Conservation (phyloP, 2,329 filamentous ascomycete genomes). For the Cryphonectria radicalis region DNA sequence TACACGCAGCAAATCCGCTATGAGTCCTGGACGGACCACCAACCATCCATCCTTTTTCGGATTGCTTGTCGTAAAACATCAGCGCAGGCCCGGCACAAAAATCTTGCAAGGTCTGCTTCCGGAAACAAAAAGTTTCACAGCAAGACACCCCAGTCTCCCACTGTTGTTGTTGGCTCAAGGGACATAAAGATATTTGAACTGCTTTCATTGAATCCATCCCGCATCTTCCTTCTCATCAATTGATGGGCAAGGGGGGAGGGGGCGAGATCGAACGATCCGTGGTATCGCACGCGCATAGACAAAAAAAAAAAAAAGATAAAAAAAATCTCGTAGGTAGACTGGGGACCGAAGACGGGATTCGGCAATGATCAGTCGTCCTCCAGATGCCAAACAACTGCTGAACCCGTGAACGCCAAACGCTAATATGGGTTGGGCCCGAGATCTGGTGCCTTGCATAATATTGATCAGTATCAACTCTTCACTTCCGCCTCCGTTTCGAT, state of each 20-base stretch:
- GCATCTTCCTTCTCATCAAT: not conserved
- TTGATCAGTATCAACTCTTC: not conserved
- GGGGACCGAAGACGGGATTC: not conserved
- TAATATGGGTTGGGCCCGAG: slow-evolving; percentile 9
- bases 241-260: not conserved
- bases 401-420: slow-evolving; percentile 1
- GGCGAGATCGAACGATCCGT: not conserved
- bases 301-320: not conserved
- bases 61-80: not conserved
- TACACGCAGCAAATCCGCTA: not conserved
- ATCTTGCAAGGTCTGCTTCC: not conserved
- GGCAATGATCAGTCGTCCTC: not conserved
- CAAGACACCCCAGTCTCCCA: not conserved
- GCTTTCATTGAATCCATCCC: not conserved
- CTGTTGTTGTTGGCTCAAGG: not conserved
- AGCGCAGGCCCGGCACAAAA: not conserved
- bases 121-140: not conserved
- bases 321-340: not conserved
- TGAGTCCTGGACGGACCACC: not conserved
- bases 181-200: not conserved
- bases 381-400: not conserved
- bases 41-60: not conserved
- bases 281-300: slow-evolving; percentile 11
- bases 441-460: not conserved
- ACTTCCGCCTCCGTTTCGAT: not conserved